Conservation (phyloP, 768 basidiomycete species). For the Crassisporium funariophilum region DNA sequence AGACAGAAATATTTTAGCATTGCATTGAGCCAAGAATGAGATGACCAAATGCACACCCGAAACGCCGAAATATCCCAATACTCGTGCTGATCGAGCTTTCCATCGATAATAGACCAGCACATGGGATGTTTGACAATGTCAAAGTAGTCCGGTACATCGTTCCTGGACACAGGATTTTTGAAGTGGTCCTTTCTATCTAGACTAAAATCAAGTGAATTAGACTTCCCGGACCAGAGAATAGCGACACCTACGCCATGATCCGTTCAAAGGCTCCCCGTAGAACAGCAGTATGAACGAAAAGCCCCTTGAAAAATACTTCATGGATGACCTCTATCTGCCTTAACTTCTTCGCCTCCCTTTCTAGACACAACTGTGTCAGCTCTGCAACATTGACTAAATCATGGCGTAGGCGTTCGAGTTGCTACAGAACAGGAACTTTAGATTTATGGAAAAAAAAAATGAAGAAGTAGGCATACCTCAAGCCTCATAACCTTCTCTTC, state of each 20-base stretch:
- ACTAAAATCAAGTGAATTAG: slow-evolving; percentile 38
- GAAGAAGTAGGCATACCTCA: slow-evolving; percentile 53
- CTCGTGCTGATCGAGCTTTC: slow-evolving; percentile 78
- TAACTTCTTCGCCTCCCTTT: slow-evolving; percentile 83
- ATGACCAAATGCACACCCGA: slow-evolving; percentile 43
- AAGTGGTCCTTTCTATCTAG: slow-evolving; percentile 77
- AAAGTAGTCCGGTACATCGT: slow-evolving; percentile 88
- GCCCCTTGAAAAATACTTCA: slow-evolving; percentile 56
- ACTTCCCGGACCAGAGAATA: neutral
- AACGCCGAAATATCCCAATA: slow-evolving; percentile 81
- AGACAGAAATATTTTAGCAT: neutral
- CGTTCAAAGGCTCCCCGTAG: slow-evolving; percentile 69
- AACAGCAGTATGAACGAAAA: slow-evolving; percentile 67
- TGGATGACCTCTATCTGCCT: slow-evolving; percentile 68
- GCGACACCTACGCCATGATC: slow-evolving; percentile 61
- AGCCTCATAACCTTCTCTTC: slow-evolving; percentile 83
- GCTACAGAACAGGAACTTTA: slow-evolving; percentile 28
- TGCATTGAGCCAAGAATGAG: neutral
- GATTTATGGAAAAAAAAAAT: neutral
- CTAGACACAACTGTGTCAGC: slow-evolving; percentile 66
- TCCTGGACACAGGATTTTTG: slow-evolving; percentile 76
- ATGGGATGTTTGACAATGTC: slow-evolving; percentile 85
- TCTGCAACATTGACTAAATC: slow-evolving; percentile 77
- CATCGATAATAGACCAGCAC: slow-evolving; percentile 83
- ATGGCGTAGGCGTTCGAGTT: slow-evolving; percentile 63